Percentiles rank a stretch among this genome's conserved stretches.
These are phyloP conservation scores for Pseudogymnoascus sp. DNA, from an alignment of 2,329 filamentous ascomycete genomes.

Conservation along the genomic window DNA sequence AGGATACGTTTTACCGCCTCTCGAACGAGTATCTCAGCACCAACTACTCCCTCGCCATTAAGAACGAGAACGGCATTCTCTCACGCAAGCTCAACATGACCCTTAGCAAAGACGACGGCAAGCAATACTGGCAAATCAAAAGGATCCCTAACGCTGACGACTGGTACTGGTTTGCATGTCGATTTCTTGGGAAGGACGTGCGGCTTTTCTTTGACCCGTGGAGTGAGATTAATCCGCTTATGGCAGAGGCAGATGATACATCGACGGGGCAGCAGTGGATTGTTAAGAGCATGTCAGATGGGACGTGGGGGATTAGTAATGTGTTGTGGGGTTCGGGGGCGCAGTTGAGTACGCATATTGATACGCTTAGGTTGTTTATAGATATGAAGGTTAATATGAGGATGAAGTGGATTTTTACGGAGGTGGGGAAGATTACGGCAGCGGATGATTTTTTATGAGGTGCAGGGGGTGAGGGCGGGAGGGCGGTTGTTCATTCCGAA, in stretches of 20 bases:
- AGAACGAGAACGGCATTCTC: neutral
- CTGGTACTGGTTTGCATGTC: neutral
- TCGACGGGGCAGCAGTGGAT: neutral
- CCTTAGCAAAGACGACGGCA: neutral
- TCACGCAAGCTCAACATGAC: neutral
- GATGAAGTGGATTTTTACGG: neutral
- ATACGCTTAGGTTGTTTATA: neutral
- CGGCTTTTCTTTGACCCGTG: neutral
- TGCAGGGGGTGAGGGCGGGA: neutral
- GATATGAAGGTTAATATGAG: neutral
- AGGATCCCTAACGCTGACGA: neutral
- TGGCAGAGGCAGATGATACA: neutral
- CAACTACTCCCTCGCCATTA: neutral
- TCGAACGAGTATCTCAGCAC: neutral
- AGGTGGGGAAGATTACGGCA: neutral
- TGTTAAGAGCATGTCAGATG: neutral
- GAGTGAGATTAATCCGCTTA: neutral
- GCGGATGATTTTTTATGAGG: neutral
- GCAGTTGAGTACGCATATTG: neutral
- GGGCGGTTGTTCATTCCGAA: no score
- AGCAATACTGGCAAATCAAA: neutral
- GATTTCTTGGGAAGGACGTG: neutral
- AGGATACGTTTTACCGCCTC: neutral
- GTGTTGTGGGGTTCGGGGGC: neutral
- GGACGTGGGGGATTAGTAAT: conserved; percentile 8